These are phyloP conservation scores for Marasmius tenuissimus DNA, from an alignment of 1,284 basidiomycete species.

Conservation along the genomic window DNA sequence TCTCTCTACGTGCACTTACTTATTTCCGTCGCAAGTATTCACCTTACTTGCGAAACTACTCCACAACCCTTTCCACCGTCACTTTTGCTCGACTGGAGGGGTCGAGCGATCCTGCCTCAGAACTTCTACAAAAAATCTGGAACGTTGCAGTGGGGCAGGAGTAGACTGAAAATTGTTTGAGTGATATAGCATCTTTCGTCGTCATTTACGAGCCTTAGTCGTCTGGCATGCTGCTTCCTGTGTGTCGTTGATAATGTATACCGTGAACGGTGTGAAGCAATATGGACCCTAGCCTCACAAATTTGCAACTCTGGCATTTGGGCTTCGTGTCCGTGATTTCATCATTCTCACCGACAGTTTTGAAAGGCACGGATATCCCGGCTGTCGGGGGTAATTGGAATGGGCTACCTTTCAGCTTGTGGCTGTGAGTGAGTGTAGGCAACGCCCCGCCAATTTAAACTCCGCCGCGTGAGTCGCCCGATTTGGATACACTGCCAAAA, in stretches of 20 bases:
- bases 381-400: too few relatives aligned
- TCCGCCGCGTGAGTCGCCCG: background rate
- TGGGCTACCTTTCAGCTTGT: too few relatives aligned
- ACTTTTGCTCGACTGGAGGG: slow-evolving; percentile 62
- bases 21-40: slow-evolving; percentile 53
- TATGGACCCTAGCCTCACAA: too few relatives aligned
- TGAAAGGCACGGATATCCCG: too few relatives aligned
- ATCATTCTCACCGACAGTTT: too few relatives aligned
- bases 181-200: too few relatives aligned
- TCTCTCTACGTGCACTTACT: background rate
- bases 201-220: too few relatives aligned
- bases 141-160: slow-evolving; percentile 66
- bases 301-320: too few relatives aligned
- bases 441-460: background rate
- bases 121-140: slow-evolving; percentile 66
- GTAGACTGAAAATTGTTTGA: background rate
- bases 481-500: background rate
- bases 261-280: too few relatives aligned
- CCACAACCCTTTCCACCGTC: slow-evolving; percentile 62
- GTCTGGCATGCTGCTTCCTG: too few relatives aligned
- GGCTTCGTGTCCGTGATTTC: too few relatives aligned
- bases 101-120: slow-evolving; percentile 53
- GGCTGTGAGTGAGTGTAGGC: background rate
- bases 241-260: too few relatives aligned
- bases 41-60: slow-evolving; percentile 71